phyloP scores from a whole-genome alignment of 2,329 filamentous ascomycete species.

The Cladophialophora immunda region DNA sequence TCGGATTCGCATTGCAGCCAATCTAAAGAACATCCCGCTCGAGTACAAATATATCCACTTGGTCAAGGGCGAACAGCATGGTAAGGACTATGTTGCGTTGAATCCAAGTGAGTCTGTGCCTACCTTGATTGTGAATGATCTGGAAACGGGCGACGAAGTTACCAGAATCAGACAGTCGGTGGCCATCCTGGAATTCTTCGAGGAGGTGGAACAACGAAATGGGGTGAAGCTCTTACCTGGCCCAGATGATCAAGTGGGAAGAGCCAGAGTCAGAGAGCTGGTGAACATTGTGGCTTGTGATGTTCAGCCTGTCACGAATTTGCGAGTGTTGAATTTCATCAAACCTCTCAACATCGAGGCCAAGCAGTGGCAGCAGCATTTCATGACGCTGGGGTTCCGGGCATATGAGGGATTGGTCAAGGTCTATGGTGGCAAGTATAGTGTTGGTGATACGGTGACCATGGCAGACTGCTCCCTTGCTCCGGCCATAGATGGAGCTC shows the following conservation, averaged over 20 bases:
- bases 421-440: constrained; percentile 58
- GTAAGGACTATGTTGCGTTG: constrained; percentile 53
- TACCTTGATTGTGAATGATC: constrained; percentile 56
- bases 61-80: constrained; percentile 62
- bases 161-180: constrained; percentile 63
- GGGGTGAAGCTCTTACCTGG: constrained; percentile 57
- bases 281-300: constrained; percentile 65
- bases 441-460: constrained; percentile 64
- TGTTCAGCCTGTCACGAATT: constrained; percentile 68
- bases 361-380: constrained; percentile 60
- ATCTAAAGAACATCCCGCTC: constrained; percentile 63
- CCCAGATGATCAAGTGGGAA: constrained; percentile 47
- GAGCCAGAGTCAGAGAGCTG: constrained; percentile 64
- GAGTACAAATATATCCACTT: constrained; percentile 62
- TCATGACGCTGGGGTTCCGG: constrained; percentile 62
- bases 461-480: constrained; percentile 67
- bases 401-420: constrained; percentile 62
- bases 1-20: constrained; percentile 67
- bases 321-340: constrained; percentile 62
- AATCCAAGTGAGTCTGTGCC: constrained; percentile 67
- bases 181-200: constrained; percentile 69
- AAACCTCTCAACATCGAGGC: constrained; percentile 54
- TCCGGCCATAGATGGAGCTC: constrained; percentile 66
- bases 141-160: constrained; percentile 43
- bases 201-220: constrained; percentile 59